Base-by-base conservation (phyloP, 106 monocot genomes). In the Dendrobium chrysotoxum region DNA sequence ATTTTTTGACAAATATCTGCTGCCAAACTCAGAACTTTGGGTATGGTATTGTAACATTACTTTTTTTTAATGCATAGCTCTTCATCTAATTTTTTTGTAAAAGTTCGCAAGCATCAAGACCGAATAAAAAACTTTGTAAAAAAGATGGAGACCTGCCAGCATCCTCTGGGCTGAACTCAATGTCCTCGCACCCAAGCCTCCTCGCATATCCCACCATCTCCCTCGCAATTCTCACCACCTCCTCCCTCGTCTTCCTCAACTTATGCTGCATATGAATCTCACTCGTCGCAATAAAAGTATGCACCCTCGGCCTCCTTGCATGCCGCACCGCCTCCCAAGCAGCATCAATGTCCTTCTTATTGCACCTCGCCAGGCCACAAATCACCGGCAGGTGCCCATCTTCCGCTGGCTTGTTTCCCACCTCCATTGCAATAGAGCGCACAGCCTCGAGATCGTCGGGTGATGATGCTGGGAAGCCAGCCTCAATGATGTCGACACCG, bases 401-500 rank as follows among this genome's bases (percentile, higher is more conserved):
- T 21, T 79, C 80, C 35, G 77, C 47, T 16, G 89, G 86, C 3
- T 45, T 31, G 81, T 93, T 95, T 40, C 98, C 98, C 31, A 99
- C 88, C 78, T 95, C 94, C 4, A 82, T 67, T 28, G 98, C 93
- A 81, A 99, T 95, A 35, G 87, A 83, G 3, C 89, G 81, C n/a
- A 99, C 95, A 39, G 93, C 91, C 46, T 95, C 95, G 75, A 99
- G 90, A 83, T 93, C 95, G 53, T 93, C 98, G 0, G 91, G 91
- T 12, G 95, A 95, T 12, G 95, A 95, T 3, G 95, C 95, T 9
- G 95, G 98, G 84, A 93, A 99, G 1, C 95, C 95, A 38, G 98
- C 98, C 84, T 95, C 95, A 75, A 99, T 99, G 81, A 99, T 90
- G 83, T 99, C 95, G 38, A 99, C 98, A 30, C 98, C 90, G 13